Evolutionary conservation across 352 stramenopile species (phyloP), one percentile per base, ranked within the genome.

Genomic region (Phytophthora brassicae): DNA sequence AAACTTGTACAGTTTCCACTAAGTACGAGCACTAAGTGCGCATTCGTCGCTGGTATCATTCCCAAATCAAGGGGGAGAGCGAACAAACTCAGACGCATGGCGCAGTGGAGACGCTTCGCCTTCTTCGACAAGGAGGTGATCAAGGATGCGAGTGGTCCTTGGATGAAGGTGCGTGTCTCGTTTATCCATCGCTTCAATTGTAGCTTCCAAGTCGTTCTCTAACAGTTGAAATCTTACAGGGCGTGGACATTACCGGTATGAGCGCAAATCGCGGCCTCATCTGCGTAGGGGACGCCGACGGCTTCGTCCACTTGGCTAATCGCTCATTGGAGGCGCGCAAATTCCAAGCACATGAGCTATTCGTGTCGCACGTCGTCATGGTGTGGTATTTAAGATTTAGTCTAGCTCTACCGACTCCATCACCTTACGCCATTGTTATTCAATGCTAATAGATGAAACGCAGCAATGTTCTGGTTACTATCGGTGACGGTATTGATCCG

Each of bases 121-220:
- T 95, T 95, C 81, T 95, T 95, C 59, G 86, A 95, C 64, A 90
- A 90, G 63, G 86, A 95, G 56, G 78, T 92, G 23, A 77, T 95
- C 35, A 94, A 92, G 67, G 86, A 95, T 66, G 64, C 64, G 22
- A 90, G 75, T 73, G 86, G 83, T 0, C 74, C 86, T 17, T 95
- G 86, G 86, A 88, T 95, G 72, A 92, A 92, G 72, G 86, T 94
- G 51, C 45, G 64, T 33, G 13, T 54, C 5, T 24, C 3, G 11
- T 60, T 39, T 51, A 22, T 50, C 28, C 68, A 19, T n/a, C 11
- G 6, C 13, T 11, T 12, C 19, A 46, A 41, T 43, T 19, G n/a
- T 11, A 19, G 7, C 6, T 6, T n/a, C 3, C 28, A 57, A 22
- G 19, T 38, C 43, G 2, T 22, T 60, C 26, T 56, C 24, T 69